phyloP scores from a whole-genome alignment of 805 yeast genomes.

The Wilhelminamyces savonicus region DNA sequence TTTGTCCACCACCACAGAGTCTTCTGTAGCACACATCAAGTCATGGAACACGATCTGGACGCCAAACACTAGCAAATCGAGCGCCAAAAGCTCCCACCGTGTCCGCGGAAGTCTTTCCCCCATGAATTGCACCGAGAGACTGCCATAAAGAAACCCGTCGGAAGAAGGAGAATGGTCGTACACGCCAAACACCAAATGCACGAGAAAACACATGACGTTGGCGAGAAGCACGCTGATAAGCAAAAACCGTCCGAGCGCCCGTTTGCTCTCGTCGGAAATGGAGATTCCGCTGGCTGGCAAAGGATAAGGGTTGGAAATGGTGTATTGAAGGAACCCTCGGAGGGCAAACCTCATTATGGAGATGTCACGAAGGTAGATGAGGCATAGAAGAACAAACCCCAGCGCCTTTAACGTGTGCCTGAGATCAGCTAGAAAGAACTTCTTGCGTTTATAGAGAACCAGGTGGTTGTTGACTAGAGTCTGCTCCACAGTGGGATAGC shows the following conservation, averaged over 20 bases:
- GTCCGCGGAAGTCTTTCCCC: conserved; percentile 30
- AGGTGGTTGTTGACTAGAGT: conserved; percentile 34
- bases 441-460: conserved; percentile 37
- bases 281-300: conserved; percentile 5
- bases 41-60: conserved; percentile 27
- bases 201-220: conserved; percentile 16
- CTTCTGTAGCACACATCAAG: conserved; percentile 26
- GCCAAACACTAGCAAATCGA: conserved; percentile 19
- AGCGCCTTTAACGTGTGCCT: conserved; percentile 24
- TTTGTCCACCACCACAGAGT: conserved; percentile 19
- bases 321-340: conserved; percentile 21
- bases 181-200: conserved; percentile 24
- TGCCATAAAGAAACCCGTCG: conserved; percentile 24
- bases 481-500: conserved; percentile 32
- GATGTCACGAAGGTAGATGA: conserved; percentile 37
- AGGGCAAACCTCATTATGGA: conserved; percentile 25
- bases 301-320: conserved; percentile 24
- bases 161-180: conserved; percentile 8
- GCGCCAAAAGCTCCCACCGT: conserved; percentile 16
- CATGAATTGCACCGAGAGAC: conserved; percentile 29
- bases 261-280: conserved; percentile 19
- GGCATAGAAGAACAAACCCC: conserved; percentile 29
- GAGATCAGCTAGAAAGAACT: conserved; percentile 31
- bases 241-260: conserved; percentile 20
- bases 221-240: conserved; percentile 15